Evolutionary conservation across 2,329 filamentous ascomycete species (phyloP).

Genomic region (Epichloe bromicola): DNA sequence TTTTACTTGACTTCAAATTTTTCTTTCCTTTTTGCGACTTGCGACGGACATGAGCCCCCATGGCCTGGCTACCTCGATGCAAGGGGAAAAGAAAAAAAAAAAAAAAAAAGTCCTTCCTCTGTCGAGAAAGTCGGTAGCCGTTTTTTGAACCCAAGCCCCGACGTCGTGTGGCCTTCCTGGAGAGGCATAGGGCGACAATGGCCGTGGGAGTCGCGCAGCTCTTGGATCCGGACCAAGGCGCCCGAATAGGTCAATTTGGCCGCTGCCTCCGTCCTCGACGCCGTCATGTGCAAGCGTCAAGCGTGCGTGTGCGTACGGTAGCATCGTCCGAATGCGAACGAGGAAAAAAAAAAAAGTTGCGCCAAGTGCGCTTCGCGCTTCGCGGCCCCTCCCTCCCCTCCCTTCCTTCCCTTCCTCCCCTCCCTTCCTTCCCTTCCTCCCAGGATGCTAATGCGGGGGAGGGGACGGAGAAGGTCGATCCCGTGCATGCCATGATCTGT

Average conservation of each 20-base stretch:
- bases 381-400: too few relatives aligned
- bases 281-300: too few relatives aligned
- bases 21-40: too few relatives aligned
- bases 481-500: not conserved
- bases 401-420: too few relatives aligned
- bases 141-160: not conserved
- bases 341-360: too few relatives aligned
- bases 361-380: too few relatives aligned
- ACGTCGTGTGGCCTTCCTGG: not conserved
- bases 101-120: not conserved
- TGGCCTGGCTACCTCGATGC: not conserved
- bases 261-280: too few relatives aligned
- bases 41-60: too few relatives aligned
- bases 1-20: too few relatives aligned
- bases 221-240: not conserved
- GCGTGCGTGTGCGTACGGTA: not conserved
- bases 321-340: not conserved
- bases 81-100: too few relatives aligned
- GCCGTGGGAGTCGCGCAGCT: not conserved
- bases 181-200: not conserved
- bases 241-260: not conserved
- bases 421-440: too few relatives aligned
- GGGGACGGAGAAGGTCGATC: not conserved
- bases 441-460: not conserved
- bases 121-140: not conserved